Percentiles rank a stretch among this genome's conserved stretches.
Evolutionary conservation across 1,284 basidiomycete genomes (phyloP).

Genomic region (Porogramme epimiltina): DNA sequence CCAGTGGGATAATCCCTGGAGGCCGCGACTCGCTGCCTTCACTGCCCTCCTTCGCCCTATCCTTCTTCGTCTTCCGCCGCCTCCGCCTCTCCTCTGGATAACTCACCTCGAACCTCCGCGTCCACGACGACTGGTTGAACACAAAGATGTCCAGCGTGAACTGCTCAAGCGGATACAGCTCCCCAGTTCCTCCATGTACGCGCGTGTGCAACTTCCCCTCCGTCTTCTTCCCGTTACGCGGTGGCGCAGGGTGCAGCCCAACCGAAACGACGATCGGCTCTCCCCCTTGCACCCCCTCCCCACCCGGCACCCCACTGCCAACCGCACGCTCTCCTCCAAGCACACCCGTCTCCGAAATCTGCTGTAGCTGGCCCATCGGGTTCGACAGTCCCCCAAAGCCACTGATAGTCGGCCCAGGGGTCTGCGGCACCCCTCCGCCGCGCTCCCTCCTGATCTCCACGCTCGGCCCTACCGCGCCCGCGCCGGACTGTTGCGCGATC

Average conservation of each 20-base stretch:
- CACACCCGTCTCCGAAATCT: constrained; percentile 1
- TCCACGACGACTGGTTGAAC: constrained; percentile 81
- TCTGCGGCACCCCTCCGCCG: constrained; percentile 45
- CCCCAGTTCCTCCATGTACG: constrained; percentile 7
- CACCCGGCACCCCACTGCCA: not conserved
- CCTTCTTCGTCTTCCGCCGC: constrained; percentile 42
- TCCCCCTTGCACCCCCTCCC: constrained; percentile 32
- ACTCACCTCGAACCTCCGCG: constrained; percentile 75
- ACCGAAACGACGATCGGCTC: constrained; percentile 76
- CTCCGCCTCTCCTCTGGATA: constrained; percentile 61
- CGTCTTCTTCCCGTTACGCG: constrained; percentile 24
- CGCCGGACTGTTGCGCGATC: constrained; percentile 43
- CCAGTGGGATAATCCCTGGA: constrained; percentile 74
- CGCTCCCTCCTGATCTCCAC: constrained; percentile 64
- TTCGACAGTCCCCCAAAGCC: constrained; percentile 24
- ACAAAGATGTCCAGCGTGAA: constrained; percentile 90
- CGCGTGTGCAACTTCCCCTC: constrained; percentile 17
- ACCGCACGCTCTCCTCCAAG: constrained; percentile 13
- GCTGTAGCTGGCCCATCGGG: constrained; percentile 12
- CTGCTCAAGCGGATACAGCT: constrained; percentile 69
- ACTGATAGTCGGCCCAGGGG: constrained; percentile 55
- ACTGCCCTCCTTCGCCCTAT: constrained; percentile 29
- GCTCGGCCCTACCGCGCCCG: constrained; percentile 52
- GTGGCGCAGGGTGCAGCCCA: constrained; percentile 50
- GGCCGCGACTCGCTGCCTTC: constrained; percentile 35